phyloP scores from a whole-genome alignment of 1,139 yeast genomes.

The Yamadazyma friedrichii region DNA sequence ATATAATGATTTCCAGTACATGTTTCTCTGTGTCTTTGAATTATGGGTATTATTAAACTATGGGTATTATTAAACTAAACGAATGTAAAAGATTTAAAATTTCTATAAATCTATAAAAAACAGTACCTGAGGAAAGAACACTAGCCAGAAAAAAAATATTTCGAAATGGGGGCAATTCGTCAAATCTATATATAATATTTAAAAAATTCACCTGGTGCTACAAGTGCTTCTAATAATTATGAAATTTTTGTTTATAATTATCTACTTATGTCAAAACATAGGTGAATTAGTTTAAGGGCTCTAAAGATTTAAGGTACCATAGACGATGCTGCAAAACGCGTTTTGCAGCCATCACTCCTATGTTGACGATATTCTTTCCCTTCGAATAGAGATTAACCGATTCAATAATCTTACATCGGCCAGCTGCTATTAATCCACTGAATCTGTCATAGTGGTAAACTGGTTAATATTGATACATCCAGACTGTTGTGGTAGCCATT shows the following conservation, averaged over 20 bases:
- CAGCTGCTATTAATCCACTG: too few species aligned
- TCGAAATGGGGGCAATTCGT: not conserved
- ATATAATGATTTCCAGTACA: constrained; percentile 21
- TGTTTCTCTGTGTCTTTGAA: too few species aligned
- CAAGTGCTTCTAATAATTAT: not conserved
- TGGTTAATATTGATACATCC: too few species aligned
- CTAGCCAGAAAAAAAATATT: not conserved
- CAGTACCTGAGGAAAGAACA: not conserved
- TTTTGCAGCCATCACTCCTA: not conserved
- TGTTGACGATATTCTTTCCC: too few species aligned
- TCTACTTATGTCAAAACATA: not conserved
- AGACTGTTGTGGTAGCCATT: too few species aligned
- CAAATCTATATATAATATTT: not conserved
- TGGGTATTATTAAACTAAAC: not conserved
- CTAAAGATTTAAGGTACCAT: constrained; percentile 3
- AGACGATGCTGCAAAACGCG: constrained; percentile 1
- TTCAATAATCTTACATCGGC: too few species aligned
- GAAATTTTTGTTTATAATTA: not conserved
- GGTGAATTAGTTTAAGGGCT: constrained; percentile 2
- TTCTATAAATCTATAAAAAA: constrained; percentile 1
- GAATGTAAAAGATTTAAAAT: constrained; percentile 2
- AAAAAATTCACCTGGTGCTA: not conserved
- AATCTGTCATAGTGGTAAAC: too few species aligned
- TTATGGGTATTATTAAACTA: not conserved
- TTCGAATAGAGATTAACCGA: too few species aligned